Evolutionary conservation across 345 rosid genomes (phyloP).

Genomic region (Rhizophora mangle): DNA sequence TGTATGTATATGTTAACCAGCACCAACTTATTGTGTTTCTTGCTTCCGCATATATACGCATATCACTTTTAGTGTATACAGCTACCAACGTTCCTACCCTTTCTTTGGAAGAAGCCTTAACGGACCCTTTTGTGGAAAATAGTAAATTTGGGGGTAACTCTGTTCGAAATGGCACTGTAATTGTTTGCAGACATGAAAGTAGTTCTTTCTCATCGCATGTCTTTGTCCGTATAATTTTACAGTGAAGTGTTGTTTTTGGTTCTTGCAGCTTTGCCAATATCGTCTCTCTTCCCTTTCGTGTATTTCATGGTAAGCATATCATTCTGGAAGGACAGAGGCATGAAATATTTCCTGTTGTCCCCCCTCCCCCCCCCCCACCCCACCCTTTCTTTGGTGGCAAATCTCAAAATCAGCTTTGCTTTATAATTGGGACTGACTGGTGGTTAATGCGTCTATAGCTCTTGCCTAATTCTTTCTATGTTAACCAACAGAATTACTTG

Average conservation of each 20-base stretch:
- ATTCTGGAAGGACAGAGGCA: too few species aligned
- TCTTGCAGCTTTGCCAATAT: slow-evolving; percentile 66
- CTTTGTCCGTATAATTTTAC: neutral
- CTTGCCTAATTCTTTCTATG: neutral
- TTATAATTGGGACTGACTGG: neutral
- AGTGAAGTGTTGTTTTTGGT: neutral
- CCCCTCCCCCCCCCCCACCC: too few species aligned
- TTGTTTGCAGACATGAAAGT: too few species aligned
- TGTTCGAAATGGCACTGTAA: too few species aligned
- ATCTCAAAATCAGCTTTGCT: neutral
- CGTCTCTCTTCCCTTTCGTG: slow-evolving; percentile 76
- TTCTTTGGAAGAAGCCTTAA: too few species aligned
- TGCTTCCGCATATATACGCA: neutral
- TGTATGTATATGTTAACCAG: slow-evolving; percentile 6
- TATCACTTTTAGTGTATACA: too few species aligned
- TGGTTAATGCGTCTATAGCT: neutral
- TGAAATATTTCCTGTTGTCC: too few species aligned
- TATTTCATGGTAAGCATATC: slow-evolving; percentile 66
- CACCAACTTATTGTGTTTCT: neutral
- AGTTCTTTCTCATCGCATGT: neutral
- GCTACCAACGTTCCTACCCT: too few species aligned
- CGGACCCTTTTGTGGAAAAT: too few species aligned
- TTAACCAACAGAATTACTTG: too few species aligned
- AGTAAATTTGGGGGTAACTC: too few species aligned
- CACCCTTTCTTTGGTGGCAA: neutral